Evolutionary conservation across 352 stramenopile species (phyloP), one percentile per base, ranked within the genome.

Genomic region (Globisporangium radiosum): DNA sequence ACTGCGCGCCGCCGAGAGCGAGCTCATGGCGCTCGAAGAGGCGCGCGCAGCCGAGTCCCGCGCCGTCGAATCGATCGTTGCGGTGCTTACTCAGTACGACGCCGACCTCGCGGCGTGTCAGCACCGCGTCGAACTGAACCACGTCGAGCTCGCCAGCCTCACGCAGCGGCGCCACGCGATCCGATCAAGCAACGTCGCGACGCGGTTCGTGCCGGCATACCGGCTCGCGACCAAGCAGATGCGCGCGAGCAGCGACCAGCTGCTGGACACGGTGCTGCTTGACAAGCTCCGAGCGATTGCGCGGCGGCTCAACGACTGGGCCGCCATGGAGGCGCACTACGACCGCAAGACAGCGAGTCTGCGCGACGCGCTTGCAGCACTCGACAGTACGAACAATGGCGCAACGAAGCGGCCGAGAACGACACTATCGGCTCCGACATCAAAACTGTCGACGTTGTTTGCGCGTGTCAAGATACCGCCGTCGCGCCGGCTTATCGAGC

Each of bases 251-350:
- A 85, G 76, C 60, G 79, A 92, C 59, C 79, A 90, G 53, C 64
- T 92, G 3, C 63, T 92, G 37, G 56, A 84, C n/a, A 92, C 81
- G 0, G 76, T 92, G 19, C 62, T 92, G 56, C 56, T 88, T 13
- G 77, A 92, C 57, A 89, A 90, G 57, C 68, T 92, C 5, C 74
- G 71, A 13, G 72, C 74, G 17, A 74, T 88, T 10, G 75, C 77
- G 7, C 60, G 66, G 1, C 78, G 72, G 4, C 65, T 92, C 25
- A 90, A 90, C 42, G 79, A 92, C 54, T 92, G 81, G 81, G 67
- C 73, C 36, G 82, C 79, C 57, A 92, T 90, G 77, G 77, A 88
- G 57, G 56, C 40, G 1, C 81, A 92, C 63, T 92, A 85, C 45
- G 68, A 81, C 48, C 76, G 69, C 33, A 88, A 87, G 76, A 83